Base-by-base conservation (phyloP, 306 rosid genomes). In the Acacia acuminata region DNA sequence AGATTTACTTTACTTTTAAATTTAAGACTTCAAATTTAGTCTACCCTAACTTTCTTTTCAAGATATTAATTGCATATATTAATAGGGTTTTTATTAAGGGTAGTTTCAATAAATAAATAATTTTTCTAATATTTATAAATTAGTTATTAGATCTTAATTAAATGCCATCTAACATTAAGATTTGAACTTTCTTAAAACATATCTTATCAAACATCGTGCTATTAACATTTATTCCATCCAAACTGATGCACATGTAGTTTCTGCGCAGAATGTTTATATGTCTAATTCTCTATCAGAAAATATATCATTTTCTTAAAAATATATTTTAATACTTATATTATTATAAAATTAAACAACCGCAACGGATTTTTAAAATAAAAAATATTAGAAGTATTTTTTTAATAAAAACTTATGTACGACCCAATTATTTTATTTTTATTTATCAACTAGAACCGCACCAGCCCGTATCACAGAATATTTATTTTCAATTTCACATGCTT, bases 81-180 rank as follows among this genome's bases (percentile, higher is more conserved):
- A 38, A 38, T 38, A 38, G 8, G 8, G 8, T 0, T 38, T 38
- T 38, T 0, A 38, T 5, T 0, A 0, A 38, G 0, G 1, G 7
- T 36, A 36, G 42, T 38, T 5, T 0, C 42, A 38, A 38, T 38
- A 7, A 38, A 38, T 34, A 34, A 34, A 34, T 34, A 34, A 7
- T 38, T 6, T 47, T 47, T 47, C 1, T 13, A 13, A 47, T 47
- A 47, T 47, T 13, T 0, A 3, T 15, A 47, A 47, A 9, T 47
- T 47, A 38, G 1, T 38, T 6, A 38, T 38, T 38, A 38, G 42
- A 38, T 38, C 42, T 38, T 38, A 36, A 38, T 10, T 12, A 47
- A 58, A 58, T n/a, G 13, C 7, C 30, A 22, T 15, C 13, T 58
- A 22, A 58, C 10, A 58, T 58, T 58, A 58, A 19, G 61, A 7